A percentile compares a stretch with the other conserved stretches of the same genome.
These are phyloP conservation scores for Ascobolus immersus DNA, from an alignment of 495 filamentous ascomycete genomes.

Conservation along the genomic window DNA sequence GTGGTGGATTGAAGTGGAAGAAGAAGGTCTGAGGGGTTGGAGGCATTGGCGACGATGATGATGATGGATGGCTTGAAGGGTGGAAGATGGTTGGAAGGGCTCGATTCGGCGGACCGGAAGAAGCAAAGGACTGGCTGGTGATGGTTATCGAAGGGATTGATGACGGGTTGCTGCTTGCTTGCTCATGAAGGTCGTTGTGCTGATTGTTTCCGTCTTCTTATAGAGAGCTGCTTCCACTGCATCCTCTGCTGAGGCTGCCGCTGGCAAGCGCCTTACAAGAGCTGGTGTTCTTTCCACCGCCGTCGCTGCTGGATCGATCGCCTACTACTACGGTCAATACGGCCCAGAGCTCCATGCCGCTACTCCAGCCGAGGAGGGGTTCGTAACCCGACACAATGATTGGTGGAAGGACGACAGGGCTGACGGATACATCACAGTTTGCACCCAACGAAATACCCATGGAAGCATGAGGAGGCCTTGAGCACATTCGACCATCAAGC, in stretches of 20 bases:
- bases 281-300: constrained; percentile 62
- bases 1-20: too few species aligned
- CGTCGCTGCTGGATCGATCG: constrained; percentile 61
- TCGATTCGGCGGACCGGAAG: too few species aligned
- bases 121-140: too few species aligned
- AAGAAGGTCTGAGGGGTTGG: too few species aligned
- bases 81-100: too few species aligned
- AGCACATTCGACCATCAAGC: constrained; percentile 93
- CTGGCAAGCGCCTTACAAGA: constrained; percentile 43
- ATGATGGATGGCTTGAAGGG: constrained; percentile 2
- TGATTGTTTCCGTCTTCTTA: too few species aligned
- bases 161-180: too few species aligned
- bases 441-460: constrained; percentile 77
- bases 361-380: constrained; percentile 96
- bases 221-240: constrained; percentile 40
- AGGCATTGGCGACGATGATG: constrained; percentile 20
- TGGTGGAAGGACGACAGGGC: constrained; percentile 8
- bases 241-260: constrained; percentile 28
- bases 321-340: constrained; percentile 91
- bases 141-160: too few species aligned
- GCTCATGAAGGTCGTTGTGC: too few species aligned
- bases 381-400: constrained; percentile 21
- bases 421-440: constrained; percentile 29
- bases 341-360: constrained; percentile 63
- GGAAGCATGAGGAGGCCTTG: constrained; percentile 70